Percentiles rank a stretch among this genome's conserved stretches.
Evolutionary conservation across 148 eudicot genomes (phyloP).

Genomic region (Rhododendron williamsianum): DNA sequence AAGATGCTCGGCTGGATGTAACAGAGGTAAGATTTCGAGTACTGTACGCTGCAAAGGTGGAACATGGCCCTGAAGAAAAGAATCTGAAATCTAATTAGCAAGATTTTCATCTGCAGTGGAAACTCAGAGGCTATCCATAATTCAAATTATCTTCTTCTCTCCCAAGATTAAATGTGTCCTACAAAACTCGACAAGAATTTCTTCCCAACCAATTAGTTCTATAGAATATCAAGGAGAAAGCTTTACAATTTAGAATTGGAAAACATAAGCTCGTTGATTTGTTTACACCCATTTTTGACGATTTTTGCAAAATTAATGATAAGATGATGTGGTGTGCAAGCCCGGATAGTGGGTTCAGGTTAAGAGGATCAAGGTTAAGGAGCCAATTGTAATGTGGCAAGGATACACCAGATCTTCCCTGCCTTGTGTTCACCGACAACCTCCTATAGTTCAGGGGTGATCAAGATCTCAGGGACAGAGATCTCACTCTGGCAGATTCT

Average conservation of each 20-base stretch:
- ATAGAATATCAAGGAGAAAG: background rate
- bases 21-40: conserved; percentile 68
- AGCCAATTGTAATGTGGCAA: background rate
- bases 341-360: background rate
- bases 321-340: background rate
- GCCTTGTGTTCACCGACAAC: background rate
- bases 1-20: conserved; percentile 79
- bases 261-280: background rate
- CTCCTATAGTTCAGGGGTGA: background rate
- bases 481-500: background rate
- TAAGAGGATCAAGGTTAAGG: background rate
- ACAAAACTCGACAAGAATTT: background rate
- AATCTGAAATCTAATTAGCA: background rate
- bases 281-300: background rate
- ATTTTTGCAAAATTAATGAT: background rate
- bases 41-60: conserved; percentile 83
- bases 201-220: background rate
- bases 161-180: background rate
- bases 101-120: background rate
- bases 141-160: background rate
- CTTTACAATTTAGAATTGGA: background rate
- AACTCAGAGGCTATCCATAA: background rate
- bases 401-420: background rate
- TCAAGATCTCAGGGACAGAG: background rate
- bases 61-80: conserved; percentile 63